Conservation (phyloP, 73 alveolate genomes). For the Stentor coeruleus region DNA sequence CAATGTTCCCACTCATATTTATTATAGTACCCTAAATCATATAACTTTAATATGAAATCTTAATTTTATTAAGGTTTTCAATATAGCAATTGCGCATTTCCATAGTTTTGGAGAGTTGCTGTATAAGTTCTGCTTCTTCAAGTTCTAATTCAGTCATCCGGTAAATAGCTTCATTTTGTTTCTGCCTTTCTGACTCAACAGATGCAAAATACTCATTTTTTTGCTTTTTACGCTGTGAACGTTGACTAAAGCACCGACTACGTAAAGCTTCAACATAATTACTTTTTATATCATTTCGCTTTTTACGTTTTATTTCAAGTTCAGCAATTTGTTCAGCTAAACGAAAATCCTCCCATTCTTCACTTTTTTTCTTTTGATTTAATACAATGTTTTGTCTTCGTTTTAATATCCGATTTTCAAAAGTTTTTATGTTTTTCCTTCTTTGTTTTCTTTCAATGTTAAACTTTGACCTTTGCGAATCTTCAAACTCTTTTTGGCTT, state of each 20-base stretch:
- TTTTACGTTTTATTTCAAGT: neutral
- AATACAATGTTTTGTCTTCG: neutral
- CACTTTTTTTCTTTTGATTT: neutral
- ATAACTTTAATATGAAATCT: too few species aligned
- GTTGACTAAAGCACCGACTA: neutral
- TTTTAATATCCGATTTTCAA: neutral
- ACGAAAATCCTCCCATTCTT: neutral
- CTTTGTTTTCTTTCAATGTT: neutral
- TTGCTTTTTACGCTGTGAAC: neutral
- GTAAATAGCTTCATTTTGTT: neutral
- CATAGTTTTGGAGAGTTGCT: neutral
- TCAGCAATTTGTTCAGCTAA: neutral
- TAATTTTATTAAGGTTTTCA: neutral
- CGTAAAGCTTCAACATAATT: neutral
- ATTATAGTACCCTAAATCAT: too few species aligned
- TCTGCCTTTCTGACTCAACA: neutral
- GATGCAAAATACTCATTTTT: neutral
- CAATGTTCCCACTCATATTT: slow-evolving; percentile 1
- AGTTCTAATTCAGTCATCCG: neutral
- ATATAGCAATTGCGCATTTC: neutral
- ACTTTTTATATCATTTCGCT: neutral
- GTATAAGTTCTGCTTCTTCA: neutral
- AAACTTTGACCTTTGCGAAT: neutral
- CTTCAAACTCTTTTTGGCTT: neutral
- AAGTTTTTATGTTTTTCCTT: too few species aligned